Evolutionary conservation across 495 filamentous ascomycete genomes (phyloP).

Genomic region (Filosporella fistucella): DNA sequence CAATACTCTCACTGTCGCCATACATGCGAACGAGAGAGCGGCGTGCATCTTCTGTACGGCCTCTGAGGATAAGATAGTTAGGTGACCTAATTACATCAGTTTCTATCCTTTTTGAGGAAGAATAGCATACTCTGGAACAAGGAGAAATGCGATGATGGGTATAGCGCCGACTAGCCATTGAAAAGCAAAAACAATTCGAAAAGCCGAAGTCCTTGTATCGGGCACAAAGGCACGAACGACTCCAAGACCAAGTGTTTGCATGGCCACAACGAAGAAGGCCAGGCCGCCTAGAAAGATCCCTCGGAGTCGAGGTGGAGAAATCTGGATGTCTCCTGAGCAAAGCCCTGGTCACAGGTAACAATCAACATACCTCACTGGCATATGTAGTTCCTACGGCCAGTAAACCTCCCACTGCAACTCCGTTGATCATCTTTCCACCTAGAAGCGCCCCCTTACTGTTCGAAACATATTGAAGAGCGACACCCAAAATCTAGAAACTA

Average conservation of each 20-base stretch:
- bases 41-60: conserved; percentile 1
- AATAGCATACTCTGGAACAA: conserved; percentile 37
- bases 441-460: conserved; percentile 21
- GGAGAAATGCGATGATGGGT: conserved; percentile 33
- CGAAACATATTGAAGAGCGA: conserved; percentile 18
- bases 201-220: conserved; percentile 25
- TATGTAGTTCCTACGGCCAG: conserved; percentile 27
- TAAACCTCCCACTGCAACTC: conserved; percentile 19
- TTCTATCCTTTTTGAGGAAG: neutral
- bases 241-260: conserved; percentile 26
- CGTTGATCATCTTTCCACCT: conserved; percentile 28
- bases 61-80: conserved; percentile 11
- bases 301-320: conserved; percentile 20
- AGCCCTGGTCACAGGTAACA: too few relatives aligned
- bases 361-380: conserved; percentile 23
- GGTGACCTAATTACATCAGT: conserved; percentile 17
- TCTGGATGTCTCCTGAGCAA: too few relatives aligned
- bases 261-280: conserved; percentile 20
- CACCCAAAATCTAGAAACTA: too few relatives aligned
- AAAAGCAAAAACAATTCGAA: conserved; percentile 47
- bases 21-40: conserved; percentile 10
- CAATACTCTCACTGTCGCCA: conserved; percentile 6
- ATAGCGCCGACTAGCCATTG: conserved; percentile 52
- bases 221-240: conserved; percentile 26
- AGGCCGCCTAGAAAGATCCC: conserved; percentile 4